Evolutionary conservation across 2,329 filamentous ascomycete species (phyloP), one percentile per base, ranked within the genome.

Genomic region (Calonectria honghensis): DNA sequence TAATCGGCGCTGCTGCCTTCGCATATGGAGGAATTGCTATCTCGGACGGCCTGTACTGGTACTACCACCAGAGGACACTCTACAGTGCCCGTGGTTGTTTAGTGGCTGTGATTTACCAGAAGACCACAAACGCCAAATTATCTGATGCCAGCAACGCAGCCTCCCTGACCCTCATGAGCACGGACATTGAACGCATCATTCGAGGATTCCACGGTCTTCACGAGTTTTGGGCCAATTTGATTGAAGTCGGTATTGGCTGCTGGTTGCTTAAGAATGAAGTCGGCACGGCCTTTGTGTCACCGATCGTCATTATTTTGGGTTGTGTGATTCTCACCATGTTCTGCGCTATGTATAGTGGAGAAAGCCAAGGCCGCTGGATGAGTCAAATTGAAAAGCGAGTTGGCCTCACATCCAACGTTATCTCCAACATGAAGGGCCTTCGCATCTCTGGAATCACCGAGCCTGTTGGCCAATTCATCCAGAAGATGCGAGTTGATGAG

Each of bases 251-350:
- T 10, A 66, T 90, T 9, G 85, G 85, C 0, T 84, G 85, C 45
- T 90, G 84, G 78, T 81, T 90, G 0, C 81, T 91, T 1, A 83
- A 88, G 39, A 78, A 77, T 9, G 83, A 88, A 68, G 78, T 91
- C 2, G 88, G 89, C 0, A 81, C 83, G 0, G 87, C 87, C 0
- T 90, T 87, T 65, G 81, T 85, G 0, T 85, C 87, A 0, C 88
- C 89, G 0, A 83, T 90, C 18, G 84, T 84, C 6, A 85, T 88
- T 29, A 72, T 79, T 9, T 27, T 76, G 13, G 65, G 72, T 41
- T 68, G 78, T 14, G 41, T 45, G 2, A 10, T 51, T 20, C 41
- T 68, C 10, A 66, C 39, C 27, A 69, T 69, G 27, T 32, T 64
- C 16, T 54, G 48, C 39, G 51, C 67, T 13, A n/a, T 64, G 67